Percentiles rank a stretch among this genome's conserved stretches.
Evolutionary conservation across 2,329 filamentous ascomycete genomes (phyloP).

Genomic region (Colletotrichum brevisporum): DNA sequence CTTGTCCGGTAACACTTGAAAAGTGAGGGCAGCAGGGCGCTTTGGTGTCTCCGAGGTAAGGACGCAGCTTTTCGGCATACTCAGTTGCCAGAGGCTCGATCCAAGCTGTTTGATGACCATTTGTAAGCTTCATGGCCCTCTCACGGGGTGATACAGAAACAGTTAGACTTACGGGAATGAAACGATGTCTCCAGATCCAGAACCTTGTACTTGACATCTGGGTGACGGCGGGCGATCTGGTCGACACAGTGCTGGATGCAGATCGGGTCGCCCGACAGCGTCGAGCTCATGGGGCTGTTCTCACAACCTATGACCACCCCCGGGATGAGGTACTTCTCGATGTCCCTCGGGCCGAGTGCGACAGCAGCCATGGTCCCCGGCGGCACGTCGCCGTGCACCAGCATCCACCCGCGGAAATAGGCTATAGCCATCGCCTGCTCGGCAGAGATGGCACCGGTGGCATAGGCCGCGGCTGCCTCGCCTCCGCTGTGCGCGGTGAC

Average conservation of each 20-base stretch:
- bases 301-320: constrained; percentile 48
- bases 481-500: constrained; percentile 60
- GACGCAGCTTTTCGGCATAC: constrained; percentile 20
- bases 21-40: constrained; percentile 19
- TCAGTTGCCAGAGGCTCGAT: constrained; percentile 41
- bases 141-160: no score
- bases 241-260: constrained; percentile 46
- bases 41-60: constrained; percentile 11
- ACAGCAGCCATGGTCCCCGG: constrained; percentile 58
- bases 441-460: constrained; percentile 51
- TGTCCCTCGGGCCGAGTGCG: constrained; percentile 50
- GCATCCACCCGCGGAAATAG: constrained; percentile 54
- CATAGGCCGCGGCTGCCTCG: constrained; percentile 62
- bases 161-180: constrained; percentile 49
- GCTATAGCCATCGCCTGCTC: constrained; percentile 54
- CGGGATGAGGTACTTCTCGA: constrained; percentile 45
- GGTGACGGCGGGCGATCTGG: constrained; percentile 46
- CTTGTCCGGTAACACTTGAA: constrained; percentile 48
- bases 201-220: constrained; percentile 48
- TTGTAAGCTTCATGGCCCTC: no score
- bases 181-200: constrained; percentile 58
- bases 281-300: constrained; percentile 50
- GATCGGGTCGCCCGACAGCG: constrained; percentile 44
- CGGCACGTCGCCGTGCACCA: constrained; percentile 42
- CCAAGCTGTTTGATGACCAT: constrained; percentile 1